phyloP scores from a whole-genome alignment of 176 grass and related monocot genomes.

The Aegilops speltoides region DNA sequence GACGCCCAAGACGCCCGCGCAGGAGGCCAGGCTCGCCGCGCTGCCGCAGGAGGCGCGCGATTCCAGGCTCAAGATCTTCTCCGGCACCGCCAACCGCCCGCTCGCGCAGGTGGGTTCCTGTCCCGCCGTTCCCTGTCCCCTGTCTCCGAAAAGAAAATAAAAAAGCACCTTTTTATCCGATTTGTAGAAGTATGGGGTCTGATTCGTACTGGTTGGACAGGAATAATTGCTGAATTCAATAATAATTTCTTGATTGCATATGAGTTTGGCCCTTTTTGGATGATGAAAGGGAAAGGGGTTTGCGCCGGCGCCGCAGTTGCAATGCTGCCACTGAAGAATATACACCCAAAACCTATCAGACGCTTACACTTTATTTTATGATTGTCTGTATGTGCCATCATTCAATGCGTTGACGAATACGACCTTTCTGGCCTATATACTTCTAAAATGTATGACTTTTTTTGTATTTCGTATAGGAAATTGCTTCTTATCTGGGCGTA shows the following conservation, averaged over 20 bases:
- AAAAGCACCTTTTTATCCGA: neutral
- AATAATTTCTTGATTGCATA: neutral
- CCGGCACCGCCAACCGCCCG: slow-evolving; percentile 68
- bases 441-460: neutral
- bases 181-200: neutral
- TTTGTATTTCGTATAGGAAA: slow-evolving; percentile 50
- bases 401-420: neutral
- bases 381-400: slow-evolving; percentile 3
- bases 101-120: slow-evolving; percentile 56
- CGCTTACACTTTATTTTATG: neutral
- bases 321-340: neutral
- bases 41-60: slow-evolving; percentile 26
- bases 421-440: neutral
- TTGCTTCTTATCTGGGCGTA: slow-evolving; percentile 79
- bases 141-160: neutral
- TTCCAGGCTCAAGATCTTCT: slow-evolving; percentile 80
- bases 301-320: neutral
- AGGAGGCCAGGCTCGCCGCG: slow-evolving; percentile 28
- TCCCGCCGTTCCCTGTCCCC: neutral
- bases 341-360: neutral
- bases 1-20: slow-evolving; percentile 25
- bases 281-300: slow-evolving; percentile 14
- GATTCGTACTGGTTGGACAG: neutral
- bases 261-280: neutral
- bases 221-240: neutral